phyloP scores from a whole-genome alignment of 139 green algal species.

The Trebouxia sp. region DNA sequence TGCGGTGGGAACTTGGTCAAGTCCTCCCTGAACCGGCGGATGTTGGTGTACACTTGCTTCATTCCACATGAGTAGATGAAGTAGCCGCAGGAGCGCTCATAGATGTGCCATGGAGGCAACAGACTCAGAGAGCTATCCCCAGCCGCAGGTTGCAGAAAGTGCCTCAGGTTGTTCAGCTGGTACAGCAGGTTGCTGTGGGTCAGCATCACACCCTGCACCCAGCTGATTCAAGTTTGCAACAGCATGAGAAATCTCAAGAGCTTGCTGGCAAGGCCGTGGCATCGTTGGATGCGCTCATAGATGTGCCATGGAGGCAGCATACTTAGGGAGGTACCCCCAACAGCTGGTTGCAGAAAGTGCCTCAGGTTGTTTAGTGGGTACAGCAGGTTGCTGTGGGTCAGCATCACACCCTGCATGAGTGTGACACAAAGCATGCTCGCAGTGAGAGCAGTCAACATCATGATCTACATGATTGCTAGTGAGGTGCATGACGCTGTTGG shows the following conservation, averaged over 20 bases:
- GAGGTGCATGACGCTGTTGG: no score
- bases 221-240: no score
- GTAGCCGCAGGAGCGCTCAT: constrained; percentile 75
- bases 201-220: constrained; percentile 73
- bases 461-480: no score
- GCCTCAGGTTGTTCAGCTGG: constrained; percentile 64
- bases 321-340: constrained; percentile 64
- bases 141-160: constrained; percentile 59
- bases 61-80: constrained; percentile 60
- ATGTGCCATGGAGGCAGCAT: constrained; percentile 96
- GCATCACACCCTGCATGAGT: constrained; percentile 74
- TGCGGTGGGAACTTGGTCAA: constrained; percentile 66
- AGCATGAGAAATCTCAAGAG: neutral
- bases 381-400: constrained; percentile 85
- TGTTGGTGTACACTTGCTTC: constrained; percentile 77
- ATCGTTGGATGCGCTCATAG: constrained; percentile 88
- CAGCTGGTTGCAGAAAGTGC: constrained; percentile 57
- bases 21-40: constrained; percentile 84
- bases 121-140: constrained; percentile 72
- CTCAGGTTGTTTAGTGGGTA: constrained; percentile 75
- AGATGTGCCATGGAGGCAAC: constrained; percentile 96
- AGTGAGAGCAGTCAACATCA: no score
- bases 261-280: no score
- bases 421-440: no score
- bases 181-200: constrained; percentile 88